A percentile compares a stretch with the other conserved stretches of the same genome.
Conservation (phyloP, 305 asterid species). For the Fraxinus ornus region DNA sequence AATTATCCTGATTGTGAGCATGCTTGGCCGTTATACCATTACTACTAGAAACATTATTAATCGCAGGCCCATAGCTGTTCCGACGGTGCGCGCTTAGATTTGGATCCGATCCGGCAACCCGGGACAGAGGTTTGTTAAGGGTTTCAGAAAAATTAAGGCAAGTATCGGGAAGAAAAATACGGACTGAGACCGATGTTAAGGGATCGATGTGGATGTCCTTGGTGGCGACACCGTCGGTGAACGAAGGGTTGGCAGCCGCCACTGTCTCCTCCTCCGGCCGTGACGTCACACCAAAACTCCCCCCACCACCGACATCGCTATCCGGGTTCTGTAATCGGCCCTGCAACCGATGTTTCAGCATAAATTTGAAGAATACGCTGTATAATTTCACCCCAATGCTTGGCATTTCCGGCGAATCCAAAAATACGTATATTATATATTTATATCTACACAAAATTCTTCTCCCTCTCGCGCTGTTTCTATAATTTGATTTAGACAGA, state of each 20-base stretch:
- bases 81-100: slow-evolving; percentile 41
- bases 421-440: background rate
- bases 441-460: background rate
- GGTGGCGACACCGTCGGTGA: slow-evolving; percentile 84
- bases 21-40: slow-evolving; percentile 23
- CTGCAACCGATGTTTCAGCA: slow-evolving; percentile 81
- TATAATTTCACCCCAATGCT: slow-evolving; percentile 81
- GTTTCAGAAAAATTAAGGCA: slow-evolving; percentile 47
- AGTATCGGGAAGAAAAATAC: slow-evolving; percentile 75
- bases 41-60: slow-evolving; percentile 28
- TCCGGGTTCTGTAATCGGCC: slow-evolving; percentile 56
- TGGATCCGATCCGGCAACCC: slow-evolving; percentile 42
- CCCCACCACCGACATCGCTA: slow-evolving; percentile 29
- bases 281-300: slow-evolving; percentile 74
- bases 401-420: slow-evolving; percentile 57
- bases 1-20: slow-evolving; percentile 25
- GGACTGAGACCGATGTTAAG: slow-evolving; percentile 54
- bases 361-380: slow-evolving; percentile 81
- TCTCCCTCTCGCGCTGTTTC: background rate
- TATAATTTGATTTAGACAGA: background rate
- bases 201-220: slow-evolving; percentile 83
- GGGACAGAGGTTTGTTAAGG: slow-evolving; percentile 26
- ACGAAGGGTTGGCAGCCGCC: slow-evolving; percentile 64
- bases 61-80: slow-evolving; percentile 48
- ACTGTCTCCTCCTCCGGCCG: slow-evolving; percentile 72